Percentiles rank a stretch among this genome's conserved stretches.
These are phyloP conservation scores for Kwoniella mangroviensis DNA, from an alignment of 768 basidiomycete species.

Conservation along the genomic window DNA sequence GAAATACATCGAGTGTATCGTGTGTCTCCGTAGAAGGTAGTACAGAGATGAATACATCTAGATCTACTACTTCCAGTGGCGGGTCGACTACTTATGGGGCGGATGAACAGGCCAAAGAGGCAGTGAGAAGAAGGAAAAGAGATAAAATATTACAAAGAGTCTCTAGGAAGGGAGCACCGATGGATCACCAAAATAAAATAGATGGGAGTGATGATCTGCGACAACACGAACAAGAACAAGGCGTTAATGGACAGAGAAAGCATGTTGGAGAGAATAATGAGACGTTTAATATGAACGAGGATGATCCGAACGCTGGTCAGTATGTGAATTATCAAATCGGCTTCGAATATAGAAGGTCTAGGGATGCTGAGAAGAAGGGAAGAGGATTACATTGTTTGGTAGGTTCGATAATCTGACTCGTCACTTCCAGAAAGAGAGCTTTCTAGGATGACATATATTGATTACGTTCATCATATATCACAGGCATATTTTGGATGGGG, in stretches of 20 bases:
- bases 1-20: constrained; percentile 1
- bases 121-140: constrained; percentile 32
- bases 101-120: constrained; percentile 24
- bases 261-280: constrained; percentile 27
- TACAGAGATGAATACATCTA: constrained; percentile 11
- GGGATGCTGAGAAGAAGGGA: constrained; percentile 37
- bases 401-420: constrained; percentile 1
- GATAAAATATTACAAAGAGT: constrained; percentile 40
- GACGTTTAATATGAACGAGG: constrained; percentile 34
- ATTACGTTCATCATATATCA: background rate
- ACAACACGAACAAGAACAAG: background rate
- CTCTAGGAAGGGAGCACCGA: constrained; percentile 23
- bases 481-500: constrained; percentile 56
- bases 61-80: constrained; percentile 7
- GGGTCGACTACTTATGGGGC: background rate
- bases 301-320: constrained; percentile 47
- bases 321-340: constrained; percentile 57
- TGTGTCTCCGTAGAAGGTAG: background rate
- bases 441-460: background rate
- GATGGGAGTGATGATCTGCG: background rate
- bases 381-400: constrained; percentile 52
- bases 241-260: constrained; percentile 20
- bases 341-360: constrained; percentile 50
- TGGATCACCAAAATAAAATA: constrained; percentile 2
- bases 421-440: background rate